Conservation (phyloP, 768 basidiomycete species). For the Candolleomyces efflorescens region DNA sequence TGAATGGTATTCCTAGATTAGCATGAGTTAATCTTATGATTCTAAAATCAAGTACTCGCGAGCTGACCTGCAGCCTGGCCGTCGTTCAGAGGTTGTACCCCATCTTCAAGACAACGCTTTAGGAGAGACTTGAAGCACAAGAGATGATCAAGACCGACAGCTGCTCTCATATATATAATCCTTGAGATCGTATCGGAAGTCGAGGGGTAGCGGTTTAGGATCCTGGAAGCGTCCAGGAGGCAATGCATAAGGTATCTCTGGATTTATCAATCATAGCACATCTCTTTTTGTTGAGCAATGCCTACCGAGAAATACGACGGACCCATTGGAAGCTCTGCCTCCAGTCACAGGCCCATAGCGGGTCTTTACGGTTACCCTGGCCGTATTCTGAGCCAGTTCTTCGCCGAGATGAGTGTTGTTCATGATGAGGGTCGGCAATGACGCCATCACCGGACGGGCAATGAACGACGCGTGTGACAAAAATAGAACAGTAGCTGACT, state of each 20-base stretch:
- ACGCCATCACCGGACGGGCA: no score
- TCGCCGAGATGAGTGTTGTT: conserved; percentile 48
- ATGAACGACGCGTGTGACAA: not conserved
- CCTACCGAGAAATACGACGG: conserved; percentile 62
- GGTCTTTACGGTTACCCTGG: conserved; percentile 48
- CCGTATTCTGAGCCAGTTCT: conserved; percentile 40
- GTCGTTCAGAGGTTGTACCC: conserved; percentile 58
- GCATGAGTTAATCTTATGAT: not conserved
- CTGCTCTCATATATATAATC: conserved; percentile 57
- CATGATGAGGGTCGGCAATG: no score
- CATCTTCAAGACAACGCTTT: conserved; percentile 33
- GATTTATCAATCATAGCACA: not conserved
- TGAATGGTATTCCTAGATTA: conserved; percentile 37
- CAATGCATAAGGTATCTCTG: conserved; percentile 73
- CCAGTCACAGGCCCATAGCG: conserved; percentile 54
- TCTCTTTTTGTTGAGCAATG: not conserved
- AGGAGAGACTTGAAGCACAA: conserved; percentile 1
- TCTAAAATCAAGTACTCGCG: not conserved
- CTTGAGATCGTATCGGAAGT: conserved; percentile 53
- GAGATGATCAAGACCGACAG: conserved; percentile 35
- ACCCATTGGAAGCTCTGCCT: conserved; percentile 55
- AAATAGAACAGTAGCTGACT: not conserved
- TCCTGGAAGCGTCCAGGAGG: conserved; percentile 64
- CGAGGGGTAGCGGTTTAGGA: conserved; percentile 49
- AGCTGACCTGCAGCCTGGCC: conserved; percentile 54